phyloP scores from a whole-genome alignment of 495 filamentous ascomycete species.

The Annulohypoxylon stygium region DNA sequence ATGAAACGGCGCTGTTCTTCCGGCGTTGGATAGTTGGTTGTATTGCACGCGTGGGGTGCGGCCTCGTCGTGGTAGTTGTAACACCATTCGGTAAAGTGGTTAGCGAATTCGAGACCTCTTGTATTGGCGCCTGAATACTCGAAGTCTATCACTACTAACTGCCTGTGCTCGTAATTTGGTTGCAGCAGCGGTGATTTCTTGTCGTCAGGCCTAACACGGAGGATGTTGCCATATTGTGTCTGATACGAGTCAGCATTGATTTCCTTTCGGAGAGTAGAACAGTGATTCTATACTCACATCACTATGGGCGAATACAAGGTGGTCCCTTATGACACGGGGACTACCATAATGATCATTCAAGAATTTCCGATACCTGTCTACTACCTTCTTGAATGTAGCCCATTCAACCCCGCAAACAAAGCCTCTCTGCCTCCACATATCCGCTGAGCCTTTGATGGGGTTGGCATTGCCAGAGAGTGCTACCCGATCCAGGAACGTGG shows the following conservation, averaged over 20 bases:
- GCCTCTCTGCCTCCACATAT: slow-evolving; percentile 75
- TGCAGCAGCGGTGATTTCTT: slow-evolving; percentile 87
- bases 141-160: slow-evolving; percentile 97
- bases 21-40: slow-evolving; percentile 76
- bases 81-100: slow-evolving; percentile 99
- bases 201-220: slow-evolving; percentile 85
- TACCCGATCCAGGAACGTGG: slow-evolving; percentile 80
- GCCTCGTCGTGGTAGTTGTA: slow-evolving; percentile 90
- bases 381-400: slow-evolving; percentile 78
- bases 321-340: slow-evolving; percentile 71
- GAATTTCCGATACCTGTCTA: slow-evolving; percentile 83
- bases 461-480: slow-evolving; percentile 54
- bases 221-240: slow-evolving; percentile 98
- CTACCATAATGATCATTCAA: slow-evolving; percentile 79
- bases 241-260: slow-evolving; percentile 55
- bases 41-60: slow-evolving; percentile 74
- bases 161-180: slow-evolving; percentile 92
- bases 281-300: slow-evolving; percentile 73
- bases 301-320: slow-evolving; percentile 95
- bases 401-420: slow-evolving; percentile 89
- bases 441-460: slow-evolving; percentile 49
- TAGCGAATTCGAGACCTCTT: slow-evolving; percentile 92
- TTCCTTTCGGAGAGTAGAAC: background rate
- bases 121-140: slow-evolving; percentile 95
- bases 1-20: slow-evolving; percentile 89